Evolutionary conservation across 73 alveolate species (phyloP).

Genomic region (Paramecium pentaurelia): DNA sequence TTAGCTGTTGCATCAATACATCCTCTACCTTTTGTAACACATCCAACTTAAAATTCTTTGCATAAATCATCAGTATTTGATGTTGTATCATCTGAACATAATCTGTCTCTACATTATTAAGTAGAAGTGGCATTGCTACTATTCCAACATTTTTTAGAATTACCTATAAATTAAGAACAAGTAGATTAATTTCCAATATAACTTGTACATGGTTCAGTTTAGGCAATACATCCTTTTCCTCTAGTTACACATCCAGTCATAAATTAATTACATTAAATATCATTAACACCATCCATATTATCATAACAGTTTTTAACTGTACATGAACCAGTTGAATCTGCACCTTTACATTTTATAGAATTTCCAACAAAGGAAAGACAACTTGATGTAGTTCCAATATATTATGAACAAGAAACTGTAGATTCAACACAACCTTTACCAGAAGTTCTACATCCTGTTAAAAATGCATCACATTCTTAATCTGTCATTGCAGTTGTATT

Average conservation of each 20-base stretch:
- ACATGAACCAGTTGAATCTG: neutral
- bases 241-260: slow-evolving; percentile 15
- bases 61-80: neutral
- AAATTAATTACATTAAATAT: neutral
- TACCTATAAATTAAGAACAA: neutral
- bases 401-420: neutral
- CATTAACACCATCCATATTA: neutral
- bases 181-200: neutral
- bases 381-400: neutral
- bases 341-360: neutral
- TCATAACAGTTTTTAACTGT: neutral
- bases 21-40: slow-evolving; percentile 17
- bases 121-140: neutral
- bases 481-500: slow-evolving; percentile 25
- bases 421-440: slow-evolving; percentile 23
- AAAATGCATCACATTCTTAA: neutral
- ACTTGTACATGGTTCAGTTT: neutral
- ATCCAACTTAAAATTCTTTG: neutral
- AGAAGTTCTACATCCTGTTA: slow-evolving; percentile 8
- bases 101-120: neutral
- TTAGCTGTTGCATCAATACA: neutral
- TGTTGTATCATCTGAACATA: neutral
- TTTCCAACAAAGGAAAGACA: neutral
- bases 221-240: slow-evolving; percentile 10
- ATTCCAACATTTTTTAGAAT: slow-evolving; percentile 14